Evolutionary conservation across 805 yeast species (phyloP), one percentile per base, ranked within the genome.

Genomic region (Saturnispora besseyi): DNA sequence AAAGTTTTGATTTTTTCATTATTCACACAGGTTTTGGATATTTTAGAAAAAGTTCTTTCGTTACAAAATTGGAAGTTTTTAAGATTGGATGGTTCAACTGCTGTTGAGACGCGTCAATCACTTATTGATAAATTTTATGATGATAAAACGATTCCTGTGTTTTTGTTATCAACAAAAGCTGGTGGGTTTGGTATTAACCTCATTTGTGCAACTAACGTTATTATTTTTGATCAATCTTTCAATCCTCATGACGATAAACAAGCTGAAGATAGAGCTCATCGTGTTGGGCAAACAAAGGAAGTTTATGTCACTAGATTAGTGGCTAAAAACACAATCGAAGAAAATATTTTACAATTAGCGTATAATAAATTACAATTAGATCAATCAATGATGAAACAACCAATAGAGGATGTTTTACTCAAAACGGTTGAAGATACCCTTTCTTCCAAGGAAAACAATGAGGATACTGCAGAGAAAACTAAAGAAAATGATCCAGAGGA

Each of bases 111-210:
- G 28, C 79, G 99, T 62, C 99, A 93, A 66, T 87, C 85, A 51
- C 70, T 91, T 57, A 91, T 93, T 57, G 99, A 93, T 68, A 79
- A 79, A 57, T 93, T 86, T 62, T 84, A 88, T 60, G 89, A 86
- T 32, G 95, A 89, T 53, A 76, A 77, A 0, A 73, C 79, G 5
- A 87, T 93, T 55, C 91, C 95, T 0, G 84, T 93, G 3, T 91
- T 93, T 60, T 71, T 93, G 45, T 71, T 93, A 41, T 87, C 96
- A 10, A 93, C 99, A 3, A 88, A 87, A 63, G 98, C 99, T 0
- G 99, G 99, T 62, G 99, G 99, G 1, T 93, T 93, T 68, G 99
- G 99, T 51, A 93, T 93, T 67, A 93, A 93, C 62, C 75, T 93
- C 59, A 93, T 95, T 1, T 93, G 96, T 62, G 98, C 99, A 7